Conservation (phyloP, 2,329 filamentous ascomycete species). For the Colletotrichum euphorbiae region DNA sequence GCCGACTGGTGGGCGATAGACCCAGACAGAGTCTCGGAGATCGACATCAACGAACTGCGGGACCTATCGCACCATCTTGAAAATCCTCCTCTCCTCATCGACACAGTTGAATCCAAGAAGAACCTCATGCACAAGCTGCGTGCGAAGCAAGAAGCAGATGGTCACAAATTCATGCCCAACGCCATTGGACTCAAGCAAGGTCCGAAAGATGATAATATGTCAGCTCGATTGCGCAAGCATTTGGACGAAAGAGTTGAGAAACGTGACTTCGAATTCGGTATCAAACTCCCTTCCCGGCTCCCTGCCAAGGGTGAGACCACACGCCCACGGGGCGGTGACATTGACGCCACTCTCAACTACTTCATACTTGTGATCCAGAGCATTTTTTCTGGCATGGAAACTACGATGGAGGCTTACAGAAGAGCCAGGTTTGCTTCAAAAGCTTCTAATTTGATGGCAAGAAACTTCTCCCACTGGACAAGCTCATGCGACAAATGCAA, state of each 20-base stretch:
- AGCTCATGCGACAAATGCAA: slow-evolving; percentile 10
- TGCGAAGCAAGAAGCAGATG: neutral
- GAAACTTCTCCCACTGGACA: neutral
- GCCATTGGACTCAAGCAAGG: slow-evolving; percentile 5
- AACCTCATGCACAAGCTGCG: neutral
- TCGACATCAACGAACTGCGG: neutral
- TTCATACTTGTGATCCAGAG: slow-evolving; percentile 42
- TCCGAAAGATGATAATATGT: neutral
- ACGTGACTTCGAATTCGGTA: slow-evolving; percentile 42
- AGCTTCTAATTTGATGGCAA: neutral
- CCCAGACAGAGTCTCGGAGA: neutral
- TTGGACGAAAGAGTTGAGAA: slow-evolving; percentile 12
- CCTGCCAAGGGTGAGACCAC: slow-evolving; percentile 29
- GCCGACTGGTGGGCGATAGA: slow-evolving; percentile 28
- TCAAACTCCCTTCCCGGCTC: slow-evolving; percentile 33
- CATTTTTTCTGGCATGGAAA: slow-evolving; percentile 29
- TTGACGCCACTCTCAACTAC: slow-evolving; percentile 42
- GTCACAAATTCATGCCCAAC: neutral
- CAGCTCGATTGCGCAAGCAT: slow-evolving; percentile 3
- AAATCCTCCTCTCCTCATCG: no score
- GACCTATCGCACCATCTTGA: neutral
- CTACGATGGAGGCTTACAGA: slow-evolving; percentile 4
- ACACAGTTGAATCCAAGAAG: no score
- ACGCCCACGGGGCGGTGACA: slow-evolving; percentile 34
- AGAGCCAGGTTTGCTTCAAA: slow-evolving; percentile 8